These are phyloP conservation scores for Paramecium octaurelia DNA, from an alignment of 73 alveolate species.

Conservation along the genomic window DNA sequence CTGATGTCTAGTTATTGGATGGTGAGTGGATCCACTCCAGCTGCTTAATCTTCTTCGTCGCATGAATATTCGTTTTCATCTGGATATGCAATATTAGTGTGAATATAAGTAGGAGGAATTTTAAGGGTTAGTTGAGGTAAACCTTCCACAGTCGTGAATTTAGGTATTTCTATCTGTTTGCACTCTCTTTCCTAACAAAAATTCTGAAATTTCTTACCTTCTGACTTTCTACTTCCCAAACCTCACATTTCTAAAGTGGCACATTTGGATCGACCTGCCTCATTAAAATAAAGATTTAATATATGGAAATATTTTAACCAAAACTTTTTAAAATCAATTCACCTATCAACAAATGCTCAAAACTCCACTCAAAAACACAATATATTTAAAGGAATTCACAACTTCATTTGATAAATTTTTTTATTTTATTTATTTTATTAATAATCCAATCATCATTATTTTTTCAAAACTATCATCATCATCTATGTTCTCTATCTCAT, in stretches of 20 bases:
- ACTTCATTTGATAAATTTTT: neutral
- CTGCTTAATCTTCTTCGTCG: neutral
- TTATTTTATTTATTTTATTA: neutral
- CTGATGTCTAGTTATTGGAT: neutral
- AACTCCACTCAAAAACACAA: neutral
- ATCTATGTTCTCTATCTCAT: neutral
- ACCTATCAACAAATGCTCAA: neutral
- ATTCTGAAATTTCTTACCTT: neutral
- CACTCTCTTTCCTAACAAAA: neutral
- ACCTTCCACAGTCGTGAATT: neutral
- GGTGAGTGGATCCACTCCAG: neutral
- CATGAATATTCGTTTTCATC: slow-evolving; percentile 43
- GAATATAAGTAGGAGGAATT: slow-evolving; percentile 10
- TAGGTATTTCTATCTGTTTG: neutral
- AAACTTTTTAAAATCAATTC: neutral
- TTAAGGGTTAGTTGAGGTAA: neutral
- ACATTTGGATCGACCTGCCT: slow-evolving; percentile 9
- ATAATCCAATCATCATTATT: neutral
- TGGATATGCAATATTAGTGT: slow-evolving; percentile 25
- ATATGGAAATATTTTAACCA: neutral
- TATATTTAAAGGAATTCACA: neutral
- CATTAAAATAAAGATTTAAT: neutral
- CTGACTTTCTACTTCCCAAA: neutral
- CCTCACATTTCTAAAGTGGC: neutral
- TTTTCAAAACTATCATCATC: neutral